A percentile compares a stretch with the other conserved stretches of the same genome.
These are phyloP conservation scores for Colletotrichum cuscutae DNA, from an alignment of 2,329 filamentous ascomycete genomes.

Conservation along the genomic window DNA sequence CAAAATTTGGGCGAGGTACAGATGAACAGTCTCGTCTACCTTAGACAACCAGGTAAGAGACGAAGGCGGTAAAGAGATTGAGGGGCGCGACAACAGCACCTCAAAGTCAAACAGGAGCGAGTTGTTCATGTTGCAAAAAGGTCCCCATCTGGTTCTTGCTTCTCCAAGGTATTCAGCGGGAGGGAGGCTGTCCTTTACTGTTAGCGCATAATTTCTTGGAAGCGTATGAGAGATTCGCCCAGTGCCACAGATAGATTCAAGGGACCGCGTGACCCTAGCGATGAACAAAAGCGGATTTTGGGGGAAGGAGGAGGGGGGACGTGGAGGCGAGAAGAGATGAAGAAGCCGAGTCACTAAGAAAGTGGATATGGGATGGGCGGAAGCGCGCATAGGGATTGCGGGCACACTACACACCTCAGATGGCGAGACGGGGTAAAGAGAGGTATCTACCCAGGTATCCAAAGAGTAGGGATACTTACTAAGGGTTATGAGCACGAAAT, in stretches of 20 bases:
- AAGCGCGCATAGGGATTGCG: conserved; percentile 27
- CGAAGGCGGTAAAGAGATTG: background rate
- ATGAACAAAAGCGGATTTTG: conserved; percentile 10
- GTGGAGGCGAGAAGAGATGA: conserved; percentile 18
- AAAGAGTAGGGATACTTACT: conserved; percentile 4
- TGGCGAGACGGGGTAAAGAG: background rate
- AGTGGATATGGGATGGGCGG: conserved; percentile 16
- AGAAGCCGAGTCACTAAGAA: conserved; percentile 20
- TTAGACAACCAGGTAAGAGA: background rate
- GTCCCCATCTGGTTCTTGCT: background rate
- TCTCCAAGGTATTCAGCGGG: background rate
- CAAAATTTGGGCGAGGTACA: too few relatives aligned
- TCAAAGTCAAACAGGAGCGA: background rate
- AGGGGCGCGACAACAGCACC: background rate
- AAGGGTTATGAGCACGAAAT: background rate
- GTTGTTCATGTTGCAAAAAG: conserved; percentile 4
- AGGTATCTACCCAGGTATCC: conserved; percentile 14
- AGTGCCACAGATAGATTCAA: conserved; percentile 34
- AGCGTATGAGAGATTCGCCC: conserved; percentile 23
- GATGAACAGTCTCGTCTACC: background rate
- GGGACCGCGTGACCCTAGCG: conserved; percentile 32
- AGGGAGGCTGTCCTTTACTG: conserved; percentile 4
- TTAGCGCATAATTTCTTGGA: conserved; percentile 31
- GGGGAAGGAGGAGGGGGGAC: background rate
- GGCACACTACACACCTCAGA: background rate